Conservation (phyloP, 2,329 filamentous ascomycete species). For the Xylariaceae sp. region DNA sequence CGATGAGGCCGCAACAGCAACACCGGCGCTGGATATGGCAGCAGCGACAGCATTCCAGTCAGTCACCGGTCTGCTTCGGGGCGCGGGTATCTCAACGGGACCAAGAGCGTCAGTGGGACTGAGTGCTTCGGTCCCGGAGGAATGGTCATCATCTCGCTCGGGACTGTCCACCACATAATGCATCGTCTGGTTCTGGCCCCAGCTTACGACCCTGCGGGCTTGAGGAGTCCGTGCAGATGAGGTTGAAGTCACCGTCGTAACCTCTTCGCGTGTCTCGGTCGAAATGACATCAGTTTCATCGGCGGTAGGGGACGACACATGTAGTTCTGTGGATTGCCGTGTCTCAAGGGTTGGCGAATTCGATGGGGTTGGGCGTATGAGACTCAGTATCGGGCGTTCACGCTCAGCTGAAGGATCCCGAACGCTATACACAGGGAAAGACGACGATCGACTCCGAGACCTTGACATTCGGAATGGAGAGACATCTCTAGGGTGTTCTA, state of each 20-base stretch:
- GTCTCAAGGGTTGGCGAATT: slow-evolving; percentile 46
- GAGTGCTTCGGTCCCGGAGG: slow-evolving; percentile 27
- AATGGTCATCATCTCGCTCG: slow-evolving; percentile 35
- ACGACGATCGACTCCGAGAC: slow-evolving; percentile 26
- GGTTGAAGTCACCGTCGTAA: slow-evolving; percentile 31
- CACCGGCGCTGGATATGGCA: slow-evolving; percentile 41
- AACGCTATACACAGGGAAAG: slow-evolving; percentile 36
- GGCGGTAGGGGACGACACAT: slow-evolving; percentile 9
- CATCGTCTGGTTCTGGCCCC: slow-evolving; percentile 61
- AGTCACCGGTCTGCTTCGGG: background rate
- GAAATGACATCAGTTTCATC: slow-evolving; percentile 33
- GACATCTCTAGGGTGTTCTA: slow-evolving; percentile 48
- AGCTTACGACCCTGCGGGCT: slow-evolving; percentile 48
- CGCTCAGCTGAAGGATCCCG: slow-evolving; percentile 51
- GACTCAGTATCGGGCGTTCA: slow-evolving; percentile 53
- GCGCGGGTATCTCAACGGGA: slow-evolving; percentile 26
- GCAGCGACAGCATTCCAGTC: slow-evolving; percentile 49
- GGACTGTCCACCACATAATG: slow-evolving; percentile 59
- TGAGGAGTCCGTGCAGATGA: slow-evolving; percentile 43
- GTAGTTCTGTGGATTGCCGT: slow-evolving; percentile 25
- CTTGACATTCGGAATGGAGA: slow-evolving; percentile 32
- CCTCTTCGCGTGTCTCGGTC: slow-evolving; percentile 39
- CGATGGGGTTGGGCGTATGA: slow-evolving; percentile 56
- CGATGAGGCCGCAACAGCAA: slow-evolving; percentile 31
- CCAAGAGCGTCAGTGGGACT: slow-evolving; percentile 14